phyloP scores from a whole-genome alignment of 2,329 filamentous ascomycete species.

The Clonostachys solani region DNA sequence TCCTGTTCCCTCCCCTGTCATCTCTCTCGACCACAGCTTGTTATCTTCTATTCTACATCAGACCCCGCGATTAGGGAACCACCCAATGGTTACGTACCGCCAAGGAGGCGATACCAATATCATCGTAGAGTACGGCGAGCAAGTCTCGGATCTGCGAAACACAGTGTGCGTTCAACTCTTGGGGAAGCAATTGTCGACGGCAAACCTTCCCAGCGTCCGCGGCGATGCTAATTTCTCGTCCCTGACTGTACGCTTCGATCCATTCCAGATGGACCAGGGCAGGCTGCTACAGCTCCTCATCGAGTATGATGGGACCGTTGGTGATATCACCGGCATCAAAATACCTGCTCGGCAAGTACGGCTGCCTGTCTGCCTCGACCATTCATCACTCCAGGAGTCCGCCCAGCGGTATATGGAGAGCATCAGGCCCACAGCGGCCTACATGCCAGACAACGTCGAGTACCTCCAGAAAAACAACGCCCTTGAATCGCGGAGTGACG shows the following conservation, averaged over 20 bases:
- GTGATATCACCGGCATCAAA: conserved; percentile 7
- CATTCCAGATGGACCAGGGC: conserved; percentile 5
- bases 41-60: no score
- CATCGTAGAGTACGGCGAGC: conserved; percentile 53
- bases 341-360: conserved; percentile 14
- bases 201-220: conserved; percentile 1
- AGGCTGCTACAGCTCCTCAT: conserved; percentile 5
- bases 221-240: conserved; percentile 5
- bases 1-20: no score
- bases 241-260: conserved; percentile 11
- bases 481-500: conserved; percentile 17
- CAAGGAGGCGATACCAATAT: conserved; percentile 43
- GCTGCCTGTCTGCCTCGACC: conserved; percentile 21
- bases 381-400: conserved; percentile 24
- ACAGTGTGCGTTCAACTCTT: conserved; percentile 20
- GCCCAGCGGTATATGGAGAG: conserved; percentile 52
- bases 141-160: conserved; percentile 49
- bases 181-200: conserved; percentile 3
- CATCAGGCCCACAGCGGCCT: conserved; percentile 52
- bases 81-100: background rate
- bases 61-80: no score
- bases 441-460: conserved; percentile 54
- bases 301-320: conserved; percentile 7
- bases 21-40: no score
- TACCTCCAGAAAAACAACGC: conserved; percentile 37